Conservation (phyloP, 768 basidiomycete species). For the Amanita brunnescens region DNA sequence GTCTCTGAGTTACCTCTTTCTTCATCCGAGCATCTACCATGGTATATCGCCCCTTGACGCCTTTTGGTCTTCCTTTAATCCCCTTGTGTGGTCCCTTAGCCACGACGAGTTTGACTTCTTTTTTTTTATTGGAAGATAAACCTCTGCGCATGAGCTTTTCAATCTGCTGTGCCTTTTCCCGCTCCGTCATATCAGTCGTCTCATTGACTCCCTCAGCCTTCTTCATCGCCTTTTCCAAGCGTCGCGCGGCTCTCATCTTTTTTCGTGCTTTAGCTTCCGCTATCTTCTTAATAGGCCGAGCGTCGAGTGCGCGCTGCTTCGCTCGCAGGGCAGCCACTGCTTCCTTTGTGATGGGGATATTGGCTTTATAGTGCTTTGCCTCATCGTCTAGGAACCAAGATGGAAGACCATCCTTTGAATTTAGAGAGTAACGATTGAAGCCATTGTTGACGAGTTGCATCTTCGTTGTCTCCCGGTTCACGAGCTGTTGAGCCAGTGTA, state of each 20-base stretch:
- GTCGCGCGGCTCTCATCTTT: slow-evolving; percentile 79
- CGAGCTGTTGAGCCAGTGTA: slow-evolving; percentile 82
- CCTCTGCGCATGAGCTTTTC: slow-evolving; percentile 87
- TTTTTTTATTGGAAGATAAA: slow-evolving; percentile 60
- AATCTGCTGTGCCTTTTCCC: slow-evolving; percentile 90
- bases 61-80: slow-evolving; percentile 87
- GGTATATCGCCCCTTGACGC: slow-evolving; percentile 89
- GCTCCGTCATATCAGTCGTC: slow-evolving; percentile 85
- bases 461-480: slow-evolving; percentile 84
- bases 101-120: slow-evolving; percentile 80
- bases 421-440: slow-evolving; percentile 89
- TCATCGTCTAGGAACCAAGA: slow-evolving; percentile 98
- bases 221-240: slow-evolving; percentile 87
- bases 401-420: slow-evolving; percentile 87
- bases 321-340: slow-evolving; percentile 79
- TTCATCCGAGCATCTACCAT: slow-evolving; percentile 94
- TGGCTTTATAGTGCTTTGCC: slow-evolving; percentile 83
- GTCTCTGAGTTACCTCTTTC: slow-evolving; percentile 60
- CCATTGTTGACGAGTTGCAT: slow-evolving; percentile 90
- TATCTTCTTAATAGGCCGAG: slow-evolving; percentile 97
- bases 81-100: slow-evolving; percentile 88
- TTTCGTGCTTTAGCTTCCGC: slow-evolving; percentile 98
- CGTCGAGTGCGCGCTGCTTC: slow-evolving; percentile 89
- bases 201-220: slow-evolving; percentile 92
- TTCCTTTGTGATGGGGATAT: slow-evolving; percentile 96